Conservation (phyloP, 805 yeast species). For the Saccharomyces paradoxus region DNA sequence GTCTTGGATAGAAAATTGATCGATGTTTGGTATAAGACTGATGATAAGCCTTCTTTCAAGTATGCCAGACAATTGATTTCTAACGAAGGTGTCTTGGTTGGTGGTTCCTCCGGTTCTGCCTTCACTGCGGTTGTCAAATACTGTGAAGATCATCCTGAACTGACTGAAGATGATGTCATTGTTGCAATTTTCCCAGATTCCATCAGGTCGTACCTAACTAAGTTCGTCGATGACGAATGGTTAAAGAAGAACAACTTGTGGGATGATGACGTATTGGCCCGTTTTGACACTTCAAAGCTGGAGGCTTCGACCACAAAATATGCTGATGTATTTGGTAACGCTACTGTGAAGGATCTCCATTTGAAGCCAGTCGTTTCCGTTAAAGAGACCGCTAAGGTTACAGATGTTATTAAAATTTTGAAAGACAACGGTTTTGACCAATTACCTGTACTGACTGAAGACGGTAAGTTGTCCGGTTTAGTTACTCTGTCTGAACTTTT, state of each 20-base stretch:
- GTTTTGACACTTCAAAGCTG: slow-evolving; percentile 25
- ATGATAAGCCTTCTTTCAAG: slow-evolving; percentile 69
- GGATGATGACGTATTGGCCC: slow-evolving; percentile 40
- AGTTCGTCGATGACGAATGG: slow-evolving; percentile 89
- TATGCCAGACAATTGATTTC: slow-evolving; percentile 74
- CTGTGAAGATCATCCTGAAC: slow-evolving; percentile 47
- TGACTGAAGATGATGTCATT: slow-evolving; percentile 64
- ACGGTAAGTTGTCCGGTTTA: slow-evolving; percentile 62
- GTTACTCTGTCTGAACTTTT: slow-evolving; percentile 68
- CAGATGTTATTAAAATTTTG: slow-evolving; percentile 58
- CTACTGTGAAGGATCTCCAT: slow-evolving; percentile 59
- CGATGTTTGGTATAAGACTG: slow-evolving; percentile 80
- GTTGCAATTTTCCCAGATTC: slow-evolving; percentile 84
- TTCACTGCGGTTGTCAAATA: slow-evolving; percentile 70
- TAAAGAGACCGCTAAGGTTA: slow-evolving; percentile 47
- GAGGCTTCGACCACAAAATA: slow-evolving; percentile 18
- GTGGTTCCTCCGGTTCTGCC: slow-evolving; percentile 86
- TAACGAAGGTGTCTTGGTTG: slow-evolving; percentile 81
- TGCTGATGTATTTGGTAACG: slow-evolving; percentile 40
- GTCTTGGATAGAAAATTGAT: slow-evolving; percentile 59
- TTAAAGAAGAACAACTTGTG: slow-evolving; percentile 70
- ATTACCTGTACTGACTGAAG: slow-evolving; percentile 57
- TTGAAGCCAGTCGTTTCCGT: slow-evolving; percentile 78
- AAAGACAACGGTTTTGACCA: slow-evolving; percentile 78
- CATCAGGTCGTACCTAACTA: slow-evolving; percentile 76